phyloP scores from a whole-genome alignment of 2,329 filamentous ascomycete species.

The Cladosporium halotolerans region DNA sequence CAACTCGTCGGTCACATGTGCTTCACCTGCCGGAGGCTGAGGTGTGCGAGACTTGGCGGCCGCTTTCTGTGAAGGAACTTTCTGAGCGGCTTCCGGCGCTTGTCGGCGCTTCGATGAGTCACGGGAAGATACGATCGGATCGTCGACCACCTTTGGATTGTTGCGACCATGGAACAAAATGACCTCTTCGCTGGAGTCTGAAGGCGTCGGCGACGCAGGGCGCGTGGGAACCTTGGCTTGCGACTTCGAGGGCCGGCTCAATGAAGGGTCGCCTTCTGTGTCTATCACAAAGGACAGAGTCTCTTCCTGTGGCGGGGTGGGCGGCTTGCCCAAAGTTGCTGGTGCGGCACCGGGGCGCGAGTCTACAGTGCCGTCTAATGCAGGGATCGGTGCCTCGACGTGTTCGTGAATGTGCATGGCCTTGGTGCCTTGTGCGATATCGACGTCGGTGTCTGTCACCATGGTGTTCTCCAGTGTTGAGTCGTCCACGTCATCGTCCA shows the following conservation, averaged over 20 bases:
- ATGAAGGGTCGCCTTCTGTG: slow-evolving; percentile 26
- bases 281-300: slow-evolving; percentile 28
- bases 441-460: slow-evolving; percentile 25
- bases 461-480: slow-evolving; percentile 24
- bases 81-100: background rate
- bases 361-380: slow-evolving; percentile 6
- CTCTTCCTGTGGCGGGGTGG: slow-evolving; percentile 12
- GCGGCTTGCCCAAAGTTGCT: slow-evolving; percentile 1
- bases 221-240: slow-evolving; percentile 18
- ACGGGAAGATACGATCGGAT: slow-evolving; percentile 16
- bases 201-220: slow-evolving; percentile 37
- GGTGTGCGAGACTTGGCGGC: background rate
- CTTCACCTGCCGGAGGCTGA: background rate
- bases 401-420: slow-evolving; percentile 12
- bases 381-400: background rate
- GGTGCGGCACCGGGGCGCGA: background rate
- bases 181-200: slow-evolving; percentile 66
- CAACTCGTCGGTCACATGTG: slow-evolving; percentile 20
- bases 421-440: slow-evolving; percentile 20
- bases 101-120: background rate
- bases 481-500: slow-evolving; percentile 6
- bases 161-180: slow-evolving; percentile 59
- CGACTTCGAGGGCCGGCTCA: slow-evolving; percentile 16
- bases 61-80: background rate
- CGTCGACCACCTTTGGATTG: slow-evolving; percentile 21